Evolutionary conservation across 2,329 filamentous ascomycete genomes (phyloP), one percentile per base, ranked within the genome.

Genomic region (Aureobasidium sp.): DNA sequence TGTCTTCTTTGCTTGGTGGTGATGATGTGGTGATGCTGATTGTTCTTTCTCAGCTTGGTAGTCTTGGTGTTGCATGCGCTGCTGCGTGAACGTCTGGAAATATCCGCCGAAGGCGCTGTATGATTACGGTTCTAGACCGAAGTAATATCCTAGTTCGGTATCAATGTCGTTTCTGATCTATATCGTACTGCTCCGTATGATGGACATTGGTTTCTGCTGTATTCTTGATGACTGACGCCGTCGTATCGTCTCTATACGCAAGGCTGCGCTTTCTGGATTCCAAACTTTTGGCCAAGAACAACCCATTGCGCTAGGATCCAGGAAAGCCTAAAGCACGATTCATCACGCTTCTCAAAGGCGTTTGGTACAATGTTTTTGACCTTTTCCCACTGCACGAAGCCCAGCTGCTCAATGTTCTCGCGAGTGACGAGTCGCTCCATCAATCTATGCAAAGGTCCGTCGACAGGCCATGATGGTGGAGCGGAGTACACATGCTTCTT

Each of bases 401-500:
- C 39, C 39, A 42, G 8, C 9, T 42, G 39, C n/a, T 42, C 39
- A 11, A 42, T 42, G 9, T n/a, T 42, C 39, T 42, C 39, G 17
- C n/a, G 39, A 6, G 39, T 42, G 5, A 42, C n/a, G 6, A 42
- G 22, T 8, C 39, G 39, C 39, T 20, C 6, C 39, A 42, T 47
- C 11, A 74, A 63, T 39, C 67, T 65, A 56, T 81, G 74, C 29
- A 84, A 61, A 1, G 79, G 77, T 0, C 81, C 80, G 29, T 73
- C 71, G 0, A 68, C 66, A 1, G 72, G 71, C 65, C 75, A 83
- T 34, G 65, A 70, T 0, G 71, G 70, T 0, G 80, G 81, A 0
- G 78, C 80, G 12, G 74, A 67, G 65, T 78, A 83, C 0, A 78
- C 74, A 49, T 79, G 74, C 68, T 83, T 83, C 64, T 71, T 77